Percentiles rank a stretch among this genome's conserved stretches.
These are phyloP conservation scores for Pestalotiopsis sp. DNA, from an alignment of 2,329 filamentous ascomycete species.

Conservation along the genomic window DNA sequence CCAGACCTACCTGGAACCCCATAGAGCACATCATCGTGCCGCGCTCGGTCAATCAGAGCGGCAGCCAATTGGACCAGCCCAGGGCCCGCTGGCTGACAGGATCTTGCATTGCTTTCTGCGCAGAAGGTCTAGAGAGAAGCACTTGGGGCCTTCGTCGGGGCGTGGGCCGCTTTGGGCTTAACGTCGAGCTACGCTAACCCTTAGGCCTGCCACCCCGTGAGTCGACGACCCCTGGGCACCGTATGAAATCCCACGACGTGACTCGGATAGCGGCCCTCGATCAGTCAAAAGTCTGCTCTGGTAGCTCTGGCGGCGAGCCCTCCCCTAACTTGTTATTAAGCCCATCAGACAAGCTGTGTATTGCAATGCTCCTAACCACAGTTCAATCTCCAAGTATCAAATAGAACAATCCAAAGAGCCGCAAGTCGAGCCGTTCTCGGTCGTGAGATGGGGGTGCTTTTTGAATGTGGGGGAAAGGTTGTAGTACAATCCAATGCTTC, in stretches of 20 bases:
- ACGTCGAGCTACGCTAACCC: background rate
- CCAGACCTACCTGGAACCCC: background rate
- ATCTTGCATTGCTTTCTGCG: background rate
- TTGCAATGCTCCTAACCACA: background rate
- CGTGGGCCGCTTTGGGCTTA: slow-evolving; percentile 12
- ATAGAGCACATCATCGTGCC: background rate
- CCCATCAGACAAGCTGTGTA: background rate
- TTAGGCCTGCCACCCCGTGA: slow-evolving; percentile 2
- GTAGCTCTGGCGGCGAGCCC: background rate
- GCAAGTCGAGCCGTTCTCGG: background rate
- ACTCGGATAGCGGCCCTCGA: background rate
- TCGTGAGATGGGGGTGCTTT: background rate
- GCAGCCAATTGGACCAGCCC: background rate
- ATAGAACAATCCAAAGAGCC: background rate
- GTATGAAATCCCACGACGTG: background rate
- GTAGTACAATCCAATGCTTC: too few relatives aligned
- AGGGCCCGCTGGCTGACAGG: slow-evolving; percentile 3
- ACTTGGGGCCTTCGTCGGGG: slow-evolving; percentile 2
- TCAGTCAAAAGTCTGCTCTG: background rate
- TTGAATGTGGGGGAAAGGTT: too few relatives aligned
- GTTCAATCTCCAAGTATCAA: background rate
- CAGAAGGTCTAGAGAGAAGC: slow-evolving; percentile 6
- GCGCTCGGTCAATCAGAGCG: background rate
- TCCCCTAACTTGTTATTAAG: background rate
- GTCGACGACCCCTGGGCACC: background rate